Percentiles rank a stretch among this genome's conserved stretches.
Evolutionary conservation across 805 yeast genomes (phyloP).

Genomic region (Yarrowia sp.): DNA sequence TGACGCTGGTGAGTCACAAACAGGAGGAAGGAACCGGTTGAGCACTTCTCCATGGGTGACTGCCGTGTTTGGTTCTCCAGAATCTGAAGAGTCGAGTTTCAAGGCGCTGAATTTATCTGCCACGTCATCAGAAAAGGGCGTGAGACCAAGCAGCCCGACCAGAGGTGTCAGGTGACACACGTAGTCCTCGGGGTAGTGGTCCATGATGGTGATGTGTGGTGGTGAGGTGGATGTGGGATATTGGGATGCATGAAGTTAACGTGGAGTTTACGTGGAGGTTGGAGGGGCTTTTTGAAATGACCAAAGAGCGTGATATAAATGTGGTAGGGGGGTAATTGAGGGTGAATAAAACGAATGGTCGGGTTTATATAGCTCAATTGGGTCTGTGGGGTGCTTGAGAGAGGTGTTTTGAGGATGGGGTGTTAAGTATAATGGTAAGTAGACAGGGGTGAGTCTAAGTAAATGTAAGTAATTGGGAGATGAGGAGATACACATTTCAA

Average conservation of each 20-base stretch:
- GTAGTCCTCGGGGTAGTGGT: constrained; percentile 13
- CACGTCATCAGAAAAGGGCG: constrained; percentile 12
- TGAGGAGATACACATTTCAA: too few relatives aligned
- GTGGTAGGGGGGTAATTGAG: neutral
- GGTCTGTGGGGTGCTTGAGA: too few relatives aligned
- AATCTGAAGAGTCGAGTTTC: neutral
- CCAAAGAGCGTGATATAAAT: too few relatives aligned
- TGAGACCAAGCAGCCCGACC: constrained; percentile 10
- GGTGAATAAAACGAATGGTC: too few relatives aligned
- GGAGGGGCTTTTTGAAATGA: neutral
- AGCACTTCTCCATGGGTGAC: constrained; percentile 12
- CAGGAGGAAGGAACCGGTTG: constrained; percentile 21
- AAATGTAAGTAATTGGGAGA: too few relatives aligned
- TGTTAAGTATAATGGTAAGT: too few relatives aligned
- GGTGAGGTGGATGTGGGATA: neutral
- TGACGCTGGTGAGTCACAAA: neutral
- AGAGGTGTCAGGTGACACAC: constrained; percentile 14
- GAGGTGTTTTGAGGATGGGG: too few relatives aligned
- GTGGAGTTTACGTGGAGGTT: too few relatives aligned
- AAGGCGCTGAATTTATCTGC: neutral
- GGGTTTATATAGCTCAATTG: too few relatives aligned
- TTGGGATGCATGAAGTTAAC: constrained; percentile 2
- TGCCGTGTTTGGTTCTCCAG: neutral
- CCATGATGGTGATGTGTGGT: constrained; percentile 14
- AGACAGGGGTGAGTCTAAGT: too few relatives aligned